Evolutionary conservation across 2,329 filamentous ascomycete genomes (phyloP).

Genomic region (Penicillium italicum): DNA sequence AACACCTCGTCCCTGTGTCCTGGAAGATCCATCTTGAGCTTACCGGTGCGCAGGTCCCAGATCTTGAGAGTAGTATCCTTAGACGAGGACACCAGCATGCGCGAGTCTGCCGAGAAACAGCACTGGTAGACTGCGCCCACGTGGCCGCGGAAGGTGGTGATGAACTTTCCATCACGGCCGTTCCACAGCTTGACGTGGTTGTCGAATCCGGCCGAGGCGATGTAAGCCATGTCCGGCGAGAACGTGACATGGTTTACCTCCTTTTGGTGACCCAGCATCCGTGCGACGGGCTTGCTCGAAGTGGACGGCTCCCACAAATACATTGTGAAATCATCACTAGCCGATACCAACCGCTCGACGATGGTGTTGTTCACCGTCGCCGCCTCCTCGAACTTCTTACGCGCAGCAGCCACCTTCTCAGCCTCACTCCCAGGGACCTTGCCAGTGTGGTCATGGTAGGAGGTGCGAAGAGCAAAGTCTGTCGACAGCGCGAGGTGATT

Average conservation of each 20-base stretch:
- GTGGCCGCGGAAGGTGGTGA: constrained; percentile 83
- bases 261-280: constrained; percentile 91
- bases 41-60: constrained; percentile 85
- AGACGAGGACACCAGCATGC: constrained; percentile 79
- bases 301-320: constrained; percentile 85
- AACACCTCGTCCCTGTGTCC: constrained; percentile 93
- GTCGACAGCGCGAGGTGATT: constrained; percentile 93
- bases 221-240: constrained; percentile 80
- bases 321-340: constrained; percentile 94
- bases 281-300: constrained; percentile 78
- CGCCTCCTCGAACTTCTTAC: constrained; percentile 79
- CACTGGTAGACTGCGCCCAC: constrained; percentile 90
- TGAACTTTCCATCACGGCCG: constrained; percentile 70
- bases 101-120: constrained; percentile 85
- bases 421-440: constrained; percentile 65
- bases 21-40: constrained; percentile 76
- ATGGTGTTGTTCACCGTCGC: constrained; percentile 72
- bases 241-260: constrained; percentile 95
- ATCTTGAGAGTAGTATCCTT: constrained; percentile 94
- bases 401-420: constrained; percentile 70
- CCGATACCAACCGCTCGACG: constrained; percentile 80
- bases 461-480: constrained; percentile 82
- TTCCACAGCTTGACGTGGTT: constrained; percentile 95
- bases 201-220: constrained; percentile 87
- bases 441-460: constrained; percentile 78